Evolutionary conservation across 345 rosid species (phyloP).

Genomic region (Camelina laxa): DNA sequence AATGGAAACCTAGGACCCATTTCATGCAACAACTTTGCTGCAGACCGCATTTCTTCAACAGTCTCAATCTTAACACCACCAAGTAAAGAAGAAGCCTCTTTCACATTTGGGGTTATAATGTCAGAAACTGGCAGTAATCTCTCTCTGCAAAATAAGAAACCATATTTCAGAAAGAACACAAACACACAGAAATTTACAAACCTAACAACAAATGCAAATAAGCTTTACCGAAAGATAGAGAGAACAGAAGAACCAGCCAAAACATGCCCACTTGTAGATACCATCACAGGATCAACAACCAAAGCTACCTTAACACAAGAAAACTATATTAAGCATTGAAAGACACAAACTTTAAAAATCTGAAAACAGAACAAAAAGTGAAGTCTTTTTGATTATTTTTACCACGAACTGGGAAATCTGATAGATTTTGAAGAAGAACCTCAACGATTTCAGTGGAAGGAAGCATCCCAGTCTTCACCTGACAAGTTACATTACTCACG

Average conservation of each 20-base stretch:
- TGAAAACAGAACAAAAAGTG: constrained; percentile 14
- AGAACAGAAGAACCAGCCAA: constrained; percentile 81
- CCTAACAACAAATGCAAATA: background rate
- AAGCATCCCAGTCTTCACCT: constrained; percentile 99
- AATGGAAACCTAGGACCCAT: constrained; percentile 81
- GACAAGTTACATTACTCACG: constrained; percentile 12
- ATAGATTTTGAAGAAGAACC: constrained; percentile 59
- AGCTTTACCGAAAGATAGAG: constrained; percentile 62
- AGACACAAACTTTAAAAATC: background rate
- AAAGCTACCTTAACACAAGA: constrained; percentile 69
- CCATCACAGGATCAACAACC: constrained; percentile 99
- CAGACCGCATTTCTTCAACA: constrained; percentile 76
- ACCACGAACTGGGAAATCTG: constrained; percentile 74
- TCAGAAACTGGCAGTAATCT: constrained; percentile 83
- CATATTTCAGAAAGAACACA: constrained; percentile 4
- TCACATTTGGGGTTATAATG: constrained; percentile 86
- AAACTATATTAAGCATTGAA: constrained; percentile 17
- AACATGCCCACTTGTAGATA: constrained; percentile 93
- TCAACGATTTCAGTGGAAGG: constrained; percentile 74
- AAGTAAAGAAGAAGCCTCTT: constrained; percentile 91
- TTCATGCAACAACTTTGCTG: constrained; percentile 69
- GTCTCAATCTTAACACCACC: constrained; percentile 64
- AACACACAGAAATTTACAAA: background rate
- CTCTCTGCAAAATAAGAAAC: constrained; percentile 59
- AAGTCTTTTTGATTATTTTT: constrained; percentile 18